phyloP scores from a whole-genome alignment of 176 grass and related monocot genomes.

The Themeda triandra region DNA sequence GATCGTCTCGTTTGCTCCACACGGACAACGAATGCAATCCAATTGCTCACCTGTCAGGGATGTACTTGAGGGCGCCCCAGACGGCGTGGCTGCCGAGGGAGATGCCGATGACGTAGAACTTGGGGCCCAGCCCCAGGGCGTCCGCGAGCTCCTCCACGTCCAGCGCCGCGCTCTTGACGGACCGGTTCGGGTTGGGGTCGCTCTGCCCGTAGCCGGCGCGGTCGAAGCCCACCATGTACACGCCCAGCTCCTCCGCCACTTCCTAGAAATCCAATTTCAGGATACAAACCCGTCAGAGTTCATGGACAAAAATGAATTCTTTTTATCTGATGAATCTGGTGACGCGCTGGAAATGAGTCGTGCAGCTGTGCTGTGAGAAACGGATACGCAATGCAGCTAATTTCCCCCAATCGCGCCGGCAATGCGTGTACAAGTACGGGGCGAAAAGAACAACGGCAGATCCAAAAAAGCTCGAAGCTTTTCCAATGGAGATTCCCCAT shows the following conservation, averaged over 20 bases:
- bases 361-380: background rate
- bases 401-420: background rate
- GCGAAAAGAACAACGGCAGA: background rate
- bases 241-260: slow-evolving; percentile 60
- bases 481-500: background rate
- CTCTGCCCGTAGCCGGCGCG: slow-evolving; percentile 70
- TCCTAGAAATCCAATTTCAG: slow-evolving; percentile 30
- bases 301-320: background rate
- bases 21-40: background rate
- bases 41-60: slow-evolving; percentile 45
- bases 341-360: background rate
- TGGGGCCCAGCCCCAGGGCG: slow-evolving; percentile 44
- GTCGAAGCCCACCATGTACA: slow-evolving; percentile 77
- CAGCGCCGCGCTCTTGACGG: slow-evolving; percentile 44
- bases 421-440: background rate
- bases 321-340: background rate
- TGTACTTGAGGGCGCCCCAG: slow-evolving; percentile 77
- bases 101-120: slow-evolving; percentile 61
- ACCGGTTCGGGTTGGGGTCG: slow-evolving; percentile 62
- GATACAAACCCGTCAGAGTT: background rate
- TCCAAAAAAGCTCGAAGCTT: background rate
- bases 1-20: background rate
- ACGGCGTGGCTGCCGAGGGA: slow-evolving; percentile 72
- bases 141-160: slow-evolving; percentile 72
- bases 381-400: background rate